Percentiles rank a stretch among this genome's conserved stretches.
These are phyloP conservation scores for Coemansia sp. DNA, from an alignment of 192 early-diverging fungal species.

Conservation along the genomic window DNA sequence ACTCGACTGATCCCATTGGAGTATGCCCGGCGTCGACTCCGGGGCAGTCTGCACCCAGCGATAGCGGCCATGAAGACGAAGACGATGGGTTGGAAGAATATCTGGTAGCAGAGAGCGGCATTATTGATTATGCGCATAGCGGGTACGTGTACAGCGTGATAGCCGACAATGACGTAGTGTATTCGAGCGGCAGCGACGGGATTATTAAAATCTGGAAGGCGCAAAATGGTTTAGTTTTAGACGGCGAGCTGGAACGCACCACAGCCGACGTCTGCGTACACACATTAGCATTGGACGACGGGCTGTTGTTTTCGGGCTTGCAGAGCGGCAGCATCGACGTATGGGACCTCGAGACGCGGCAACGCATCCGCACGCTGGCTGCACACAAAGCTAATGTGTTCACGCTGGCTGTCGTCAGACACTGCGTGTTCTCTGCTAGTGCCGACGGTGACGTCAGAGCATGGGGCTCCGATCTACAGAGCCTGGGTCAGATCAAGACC, in stretches of 20 bases:
- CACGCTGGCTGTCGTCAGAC: conserved; percentile 47
- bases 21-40: conserved; percentile 25
- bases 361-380: conserved; percentile 46
- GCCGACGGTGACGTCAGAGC: conserved; percentile 71
- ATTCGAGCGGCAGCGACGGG: conserved; percentile 70
- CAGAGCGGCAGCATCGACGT: conserved; percentile 75
- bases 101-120: conserved; percentile 61
- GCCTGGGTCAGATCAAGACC: conserved; percentile 54
- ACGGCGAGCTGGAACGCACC: conserved; percentile 33
- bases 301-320: conserved; percentile 70
- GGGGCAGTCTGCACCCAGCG: neutral
- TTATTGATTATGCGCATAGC: conserved; percentile 67
- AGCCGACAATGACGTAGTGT: conserved; percentile 22
- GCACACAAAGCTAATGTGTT: conserved; percentile 61
- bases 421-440: conserved; percentile 62
- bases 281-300: conserved; percentile 66
- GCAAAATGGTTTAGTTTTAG: no score
- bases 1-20: conserved; percentile 3
- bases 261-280: conserved; percentile 58
- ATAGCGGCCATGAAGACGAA: conserved; percentile 14
- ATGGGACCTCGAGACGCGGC: conserved; percentile 74
- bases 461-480: conserved; percentile 68
- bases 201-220: conserved; percentile 57
- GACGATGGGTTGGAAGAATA: conserved; percentile 34
- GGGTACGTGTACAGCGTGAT: conserved; percentile 70